Percentiles rank a stretch among this genome's conserved stretches.
Conservation (phyloP, 1,139 yeast genomes). For the Pneumocystis sp. region DNA sequence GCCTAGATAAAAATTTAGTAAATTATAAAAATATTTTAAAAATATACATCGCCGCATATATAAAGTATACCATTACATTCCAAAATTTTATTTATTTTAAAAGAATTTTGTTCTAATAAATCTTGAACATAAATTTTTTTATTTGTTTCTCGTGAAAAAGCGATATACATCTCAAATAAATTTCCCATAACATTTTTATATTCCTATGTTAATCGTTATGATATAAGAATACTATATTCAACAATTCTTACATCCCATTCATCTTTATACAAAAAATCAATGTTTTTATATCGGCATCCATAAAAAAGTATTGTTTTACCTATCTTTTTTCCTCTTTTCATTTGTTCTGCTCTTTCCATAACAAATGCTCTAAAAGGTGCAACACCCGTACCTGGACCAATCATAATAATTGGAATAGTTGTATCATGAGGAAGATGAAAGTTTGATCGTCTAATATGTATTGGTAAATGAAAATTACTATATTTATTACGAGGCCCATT, state of each 20-base stretch:
- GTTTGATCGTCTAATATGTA: conserved; percentile 86
- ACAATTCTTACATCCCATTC: conserved; percentile 14
- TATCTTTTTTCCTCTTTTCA: conserved; percentile 35
- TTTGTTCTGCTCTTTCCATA: conserved; percentile 57
- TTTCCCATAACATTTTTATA: conserved; percentile 51
- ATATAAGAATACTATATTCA: conserved; percentile 3
- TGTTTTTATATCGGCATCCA: conserved; percentile 31
- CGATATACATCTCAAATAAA: conserved; percentile 57
- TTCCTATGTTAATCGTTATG: conserved; percentile 17
- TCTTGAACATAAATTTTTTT: conserved; percentile 83
- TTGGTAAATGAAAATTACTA: conserved; percentile 48
- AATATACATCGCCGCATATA: conserved; percentile 76
- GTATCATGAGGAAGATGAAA: conserved; percentile 89
- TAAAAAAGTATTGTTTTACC: conserved; percentile 68
- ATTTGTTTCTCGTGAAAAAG: conserved; percentile 61
- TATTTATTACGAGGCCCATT: conserved; percentile 66
- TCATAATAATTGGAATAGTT: conserved; percentile 68
- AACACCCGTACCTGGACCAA: conserved; percentile 97
- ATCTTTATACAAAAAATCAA: conserved; percentile 16
- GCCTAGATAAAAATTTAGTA: conserved; percentile 23
- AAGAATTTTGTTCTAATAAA: conserved; percentile 43
- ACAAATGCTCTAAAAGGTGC: conserved; percentile 94
- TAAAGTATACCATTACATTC: conserved; percentile 72
- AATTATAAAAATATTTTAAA: background rate
- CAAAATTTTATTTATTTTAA: conserved; percentile 40